Evolutionary conservation across 2,329 filamentous ascomycete species (phyloP).

Genomic region (Stagonosporopsis chrysanthemi): DNA sequence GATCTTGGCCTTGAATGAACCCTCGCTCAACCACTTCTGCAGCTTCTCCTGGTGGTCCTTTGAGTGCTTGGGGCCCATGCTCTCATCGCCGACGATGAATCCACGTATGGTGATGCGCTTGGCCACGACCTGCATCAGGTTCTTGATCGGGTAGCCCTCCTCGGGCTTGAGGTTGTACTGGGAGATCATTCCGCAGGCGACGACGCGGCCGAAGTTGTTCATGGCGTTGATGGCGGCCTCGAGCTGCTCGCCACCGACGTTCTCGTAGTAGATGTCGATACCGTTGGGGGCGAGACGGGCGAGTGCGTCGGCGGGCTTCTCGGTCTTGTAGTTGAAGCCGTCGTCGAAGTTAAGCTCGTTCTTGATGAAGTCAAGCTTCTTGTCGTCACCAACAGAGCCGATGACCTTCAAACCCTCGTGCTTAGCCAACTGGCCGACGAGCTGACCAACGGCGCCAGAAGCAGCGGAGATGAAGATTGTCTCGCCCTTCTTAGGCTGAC

Average conservation of each 20-base stretch:
- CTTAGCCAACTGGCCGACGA: slow-evolving; percentile 86
- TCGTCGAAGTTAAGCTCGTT: slow-evolving; percentile 74
- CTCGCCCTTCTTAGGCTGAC: slow-evolving; percentile 76
- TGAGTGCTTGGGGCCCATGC: slow-evolving; percentile 71
- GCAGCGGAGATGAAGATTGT: slow-evolving; percentile 85
- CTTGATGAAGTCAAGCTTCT: slow-evolving; percentile 78
- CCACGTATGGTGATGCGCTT: slow-evolving; percentile 77
- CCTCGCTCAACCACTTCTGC: slow-evolving; percentile 77
- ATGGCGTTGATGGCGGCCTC: slow-evolving; percentile 70
- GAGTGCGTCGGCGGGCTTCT: slow-evolving; percentile 73
- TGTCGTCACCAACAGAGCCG: slow-evolving; percentile 79
- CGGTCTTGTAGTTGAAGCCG: slow-evolving; percentile 90
- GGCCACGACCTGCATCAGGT: slow-evolving; percentile 68
- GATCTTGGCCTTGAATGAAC: slow-evolving; percentile 74
- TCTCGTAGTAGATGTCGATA: slow-evolving; percentile 85
- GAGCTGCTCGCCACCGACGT: slow-evolving; percentile 78
- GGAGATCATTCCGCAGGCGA: slow-evolving; percentile 71
- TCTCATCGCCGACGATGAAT: slow-evolving; percentile 73
- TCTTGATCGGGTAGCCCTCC: slow-evolving; percentile 71
- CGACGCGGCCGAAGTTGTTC: slow-evolving; percentile 71
- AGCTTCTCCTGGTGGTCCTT: slow-evolving; percentile 79
- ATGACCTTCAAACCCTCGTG: slow-evolving; percentile 80
- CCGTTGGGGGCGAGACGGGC: slow-evolving; percentile 75
- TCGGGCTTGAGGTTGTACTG: slow-evolving; percentile 72
- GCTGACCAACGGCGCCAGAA: slow-evolving; percentile 80